phyloP scores from a whole-genome alignment of 208 protist species.

The Trypanosoma platydactyli region DNA sequence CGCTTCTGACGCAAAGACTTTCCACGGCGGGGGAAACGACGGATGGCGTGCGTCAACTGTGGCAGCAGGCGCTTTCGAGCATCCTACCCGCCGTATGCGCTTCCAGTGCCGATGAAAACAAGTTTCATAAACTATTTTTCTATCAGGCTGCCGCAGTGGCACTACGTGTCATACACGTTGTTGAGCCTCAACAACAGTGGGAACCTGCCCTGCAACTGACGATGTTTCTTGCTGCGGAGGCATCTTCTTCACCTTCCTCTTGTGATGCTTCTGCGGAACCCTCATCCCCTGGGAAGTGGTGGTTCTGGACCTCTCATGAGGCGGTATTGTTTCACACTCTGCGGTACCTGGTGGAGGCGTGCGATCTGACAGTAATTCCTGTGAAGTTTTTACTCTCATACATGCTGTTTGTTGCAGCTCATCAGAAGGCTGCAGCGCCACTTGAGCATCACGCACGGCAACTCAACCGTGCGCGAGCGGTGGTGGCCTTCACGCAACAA shows the following conservation, averaged over 20 bases:
- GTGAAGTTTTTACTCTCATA: constrained; percentile 2
- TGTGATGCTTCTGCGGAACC: not conserved
- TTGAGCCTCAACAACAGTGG: constrained; percentile 27
- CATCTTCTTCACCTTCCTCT: not conserved
- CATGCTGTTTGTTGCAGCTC: constrained; percentile 4
- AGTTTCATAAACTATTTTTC: not conserved
- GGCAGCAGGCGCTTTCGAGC: constrained; percentile 11
- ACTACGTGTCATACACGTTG: constrained; percentile 14
- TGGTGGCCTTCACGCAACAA: constrained; percentile 9
- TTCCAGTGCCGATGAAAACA: not conserved
- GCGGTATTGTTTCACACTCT: constrained; percentile 24
- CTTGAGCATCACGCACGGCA: not conserved
- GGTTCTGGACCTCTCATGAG: constrained; percentile 6
- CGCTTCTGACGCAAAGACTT: constrained; percentile 12
- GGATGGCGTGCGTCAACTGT: constrained; percentile 18
- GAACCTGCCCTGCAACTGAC: constrained; percentile 22
- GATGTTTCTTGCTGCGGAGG: not conserved
- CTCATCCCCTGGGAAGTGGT: not conserved
- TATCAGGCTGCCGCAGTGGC: constrained; percentile 3
- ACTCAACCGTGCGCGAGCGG: constrained; percentile 5
- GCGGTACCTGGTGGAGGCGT: constrained; percentile 19
- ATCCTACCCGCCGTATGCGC: not conserved
- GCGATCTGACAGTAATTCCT: constrained; percentile 18
- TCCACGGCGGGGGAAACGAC: not conserved
- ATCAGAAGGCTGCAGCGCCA: not conserved